Evolutionary conservation across 2,329 filamentous ascomycete species (phyloP), one percentile per base, ranked within the genome.

Genomic region (Parafenestella ontariensis): DNA sequence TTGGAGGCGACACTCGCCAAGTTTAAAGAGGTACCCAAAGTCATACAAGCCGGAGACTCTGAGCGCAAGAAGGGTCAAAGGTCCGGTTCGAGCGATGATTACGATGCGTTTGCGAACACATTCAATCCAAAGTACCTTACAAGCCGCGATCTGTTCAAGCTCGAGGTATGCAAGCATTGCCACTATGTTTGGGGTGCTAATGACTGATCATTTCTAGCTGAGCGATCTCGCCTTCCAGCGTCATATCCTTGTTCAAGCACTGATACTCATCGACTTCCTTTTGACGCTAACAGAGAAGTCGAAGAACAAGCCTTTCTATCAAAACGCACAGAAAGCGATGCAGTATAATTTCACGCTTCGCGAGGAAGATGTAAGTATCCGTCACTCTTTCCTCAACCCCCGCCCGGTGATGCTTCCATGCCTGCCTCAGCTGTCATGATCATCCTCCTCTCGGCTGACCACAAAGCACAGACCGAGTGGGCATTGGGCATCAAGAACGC

Each of bases 51-150:
- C 6, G 89, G 65, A 82, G 61, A 85, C 84, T 77, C 87, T 89
- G 90, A 92, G 47, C 79, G 81, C 42, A 87, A 86, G 59, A 65
- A 62, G 54, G 66, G 61, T 17, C 49, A 85, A 84, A 59, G 86
- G 85, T 5, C 77, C 74, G 26, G 96, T 93, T 76, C 86, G 39
- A 82, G 84, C 10, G 82, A 82, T 46, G 85, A 85, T 7, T 81
- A 85, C 45, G 84, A 86, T 49, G 87, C 89, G 56, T 79, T 88
- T 46, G 83, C 87, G 21, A 89, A 87, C 69, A 88, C 86, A 21
- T 98, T 96, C 78, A 99, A 99, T 68, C 94, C 96, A 1, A 99
- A 98, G 72, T 99, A 99, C 73, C 84, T 99, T 17, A 99, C 95
- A n/a, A 98, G 93, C 74, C 86, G 90, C 61, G 96, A 99, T 73